A percentile compares a stretch with the other conserved stretches of the same genome.
These are phyloP conservation scores for Kregervanrija pseudodelftensis DNA, from an alignment of 805 yeast species.

Conservation along the genomic window DNA sequence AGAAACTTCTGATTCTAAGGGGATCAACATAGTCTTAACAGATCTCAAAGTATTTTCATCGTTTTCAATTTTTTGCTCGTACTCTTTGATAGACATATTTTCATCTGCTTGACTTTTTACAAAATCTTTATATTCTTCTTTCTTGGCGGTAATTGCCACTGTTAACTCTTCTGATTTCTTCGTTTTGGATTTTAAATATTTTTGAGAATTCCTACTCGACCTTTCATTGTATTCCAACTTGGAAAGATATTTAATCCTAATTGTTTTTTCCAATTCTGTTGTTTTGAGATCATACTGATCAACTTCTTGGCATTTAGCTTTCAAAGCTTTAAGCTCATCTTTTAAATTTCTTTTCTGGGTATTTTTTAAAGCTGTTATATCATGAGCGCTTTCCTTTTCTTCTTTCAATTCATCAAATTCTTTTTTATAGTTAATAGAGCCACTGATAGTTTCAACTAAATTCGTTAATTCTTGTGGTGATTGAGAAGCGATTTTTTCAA, in stretches of 20 bases:
- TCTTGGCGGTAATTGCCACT: constrained; percentile 14
- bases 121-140: constrained; percentile 24
- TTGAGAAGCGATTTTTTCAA: constrained; percentile 87
- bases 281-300: constrained; percentile 55
- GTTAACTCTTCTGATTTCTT: constrained; percentile 26
- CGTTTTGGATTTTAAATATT: constrained; percentile 29
- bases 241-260: constrained; percentile 50
- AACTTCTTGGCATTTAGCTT: constrained; percentile 67
- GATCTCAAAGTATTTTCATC: constrained; percentile 22
- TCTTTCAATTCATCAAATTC: constrained; percentile 64
- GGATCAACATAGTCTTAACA: constrained; percentile 38
- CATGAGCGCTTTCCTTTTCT: constrained; percentile 59
- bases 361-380: constrained; percentile 54
- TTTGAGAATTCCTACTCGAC: constrained; percentile 27
- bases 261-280: constrained; percentile 38
- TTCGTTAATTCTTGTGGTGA: constrained; percentile 67
- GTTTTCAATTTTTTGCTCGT: constrained; percentile 38
- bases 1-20: constrained; percentile 50
- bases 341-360: constrained; percentile 63
- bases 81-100: constrained; percentile 34
- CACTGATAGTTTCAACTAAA: constrained; percentile 76
- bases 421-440: constrained; percentile 58
- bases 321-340: constrained; percentile 71
- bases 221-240: constrained; percentile 55
- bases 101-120: constrained; percentile 40